phyloP scores from a whole-genome alignment of 306 rosid species.

The Luffa acutangula region DNA sequence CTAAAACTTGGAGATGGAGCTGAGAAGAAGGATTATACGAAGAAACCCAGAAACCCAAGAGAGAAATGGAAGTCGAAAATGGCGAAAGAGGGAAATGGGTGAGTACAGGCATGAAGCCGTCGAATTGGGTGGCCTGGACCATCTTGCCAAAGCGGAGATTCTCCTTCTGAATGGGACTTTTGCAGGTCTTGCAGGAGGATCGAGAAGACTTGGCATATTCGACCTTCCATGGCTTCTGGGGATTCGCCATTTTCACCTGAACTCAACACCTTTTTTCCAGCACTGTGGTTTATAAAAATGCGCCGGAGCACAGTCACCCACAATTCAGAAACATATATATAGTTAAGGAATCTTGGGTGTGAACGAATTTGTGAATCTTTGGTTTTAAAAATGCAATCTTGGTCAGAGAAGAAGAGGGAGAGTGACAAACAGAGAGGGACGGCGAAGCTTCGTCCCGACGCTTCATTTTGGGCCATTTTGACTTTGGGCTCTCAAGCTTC shows the following conservation, averaged over 20 bases:
- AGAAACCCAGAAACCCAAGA: background rate
- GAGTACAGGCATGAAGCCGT: slow-evolving; percentile 83
- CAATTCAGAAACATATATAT: background rate
- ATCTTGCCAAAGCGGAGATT: slow-evolving; percentile 82
- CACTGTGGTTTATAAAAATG: background rate
- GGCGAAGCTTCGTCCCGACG: background rate
- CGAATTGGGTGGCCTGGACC: slow-evolving; percentile 86
- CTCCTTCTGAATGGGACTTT: slow-evolving; percentile 51
- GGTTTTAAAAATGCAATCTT: background rate
- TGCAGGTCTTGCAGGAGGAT: slow-evolving; percentile 87
- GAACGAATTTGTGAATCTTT: background rate
- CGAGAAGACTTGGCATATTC: slow-evolving; percentile 89
- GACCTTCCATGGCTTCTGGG: slow-evolving; percentile 83
- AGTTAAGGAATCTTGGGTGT: background rate
- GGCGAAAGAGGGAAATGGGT: background rate
- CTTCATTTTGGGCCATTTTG: background rate
- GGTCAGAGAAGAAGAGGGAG: background rate
- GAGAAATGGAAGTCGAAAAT: background rate
- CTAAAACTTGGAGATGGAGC: background rate
- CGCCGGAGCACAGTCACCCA: background rate
- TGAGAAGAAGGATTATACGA: background rate
- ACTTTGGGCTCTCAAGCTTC: background rate
- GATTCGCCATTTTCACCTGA: slow-evolving; percentile 49
- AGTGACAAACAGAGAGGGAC: background rate
- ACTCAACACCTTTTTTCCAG: background rate